Percentiles rank a stretch among this genome's conserved stretches.
These are phyloP conservation scores for Dioscorea alata DNA, from an alignment of 106 monocot genomes.

Conservation along the genomic window DNA sequence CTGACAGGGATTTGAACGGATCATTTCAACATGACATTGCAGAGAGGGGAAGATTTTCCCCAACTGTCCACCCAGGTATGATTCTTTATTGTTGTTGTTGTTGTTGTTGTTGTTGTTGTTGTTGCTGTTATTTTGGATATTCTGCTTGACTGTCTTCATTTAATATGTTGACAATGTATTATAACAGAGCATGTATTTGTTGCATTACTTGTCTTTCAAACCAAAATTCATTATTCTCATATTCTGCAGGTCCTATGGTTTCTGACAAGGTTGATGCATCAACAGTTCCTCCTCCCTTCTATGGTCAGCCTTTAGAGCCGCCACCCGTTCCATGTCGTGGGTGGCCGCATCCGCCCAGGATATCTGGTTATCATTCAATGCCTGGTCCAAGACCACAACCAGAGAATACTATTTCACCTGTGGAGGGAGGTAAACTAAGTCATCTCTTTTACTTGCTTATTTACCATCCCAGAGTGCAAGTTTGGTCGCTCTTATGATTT, in stretches of 20 bases:
- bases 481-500: too few relatives aligned
- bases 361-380: constrained; percentile 33
- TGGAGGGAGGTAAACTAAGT: constrained; percentile 47
- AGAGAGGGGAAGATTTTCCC: constrained; percentile 37
- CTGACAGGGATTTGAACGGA: constrained; percentile 27
- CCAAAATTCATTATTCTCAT: not conserved
- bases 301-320: constrained; percentile 48
- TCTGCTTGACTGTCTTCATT: not conserved
- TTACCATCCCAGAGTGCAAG: too few relatives aligned
- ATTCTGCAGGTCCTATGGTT: constrained; percentile 19
- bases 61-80: constrained; percentile 38
- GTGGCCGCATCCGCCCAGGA: constrained; percentile 57
- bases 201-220: too few relatives aligned
- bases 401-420: constrained; percentile 37
- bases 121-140: not conserved
- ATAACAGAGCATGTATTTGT: too few relatives aligned
- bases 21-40: constrained; percentile 34
- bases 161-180: too few relatives aligned
- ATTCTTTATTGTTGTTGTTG: too few relatives aligned
- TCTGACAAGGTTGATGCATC: constrained; percentile 30
- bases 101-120: not conserved
- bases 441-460: too few relatives aligned
- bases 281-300: constrained; percentile 16
- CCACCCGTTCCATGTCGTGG: constrained; percentile 32
- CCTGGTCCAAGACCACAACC: constrained; percentile 32